phyloP scores from a whole-genome alignment of 495 filamentous ascomycete genomes.

The Aspergillus coremiiformis region DNA sequence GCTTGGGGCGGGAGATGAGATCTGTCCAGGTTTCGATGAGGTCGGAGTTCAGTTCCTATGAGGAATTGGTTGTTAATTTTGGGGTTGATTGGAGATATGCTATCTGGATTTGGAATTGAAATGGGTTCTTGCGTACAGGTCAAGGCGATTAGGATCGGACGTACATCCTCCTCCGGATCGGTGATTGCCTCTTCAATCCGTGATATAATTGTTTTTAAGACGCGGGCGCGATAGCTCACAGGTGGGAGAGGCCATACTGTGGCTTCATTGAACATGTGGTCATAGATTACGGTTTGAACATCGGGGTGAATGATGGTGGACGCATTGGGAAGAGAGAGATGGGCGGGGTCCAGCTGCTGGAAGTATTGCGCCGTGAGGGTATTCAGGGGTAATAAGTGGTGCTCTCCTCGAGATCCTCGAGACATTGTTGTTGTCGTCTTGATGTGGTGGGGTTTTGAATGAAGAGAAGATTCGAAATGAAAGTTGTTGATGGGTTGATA shows the following conservation, averaged over 20 bases:
- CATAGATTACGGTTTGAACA: conserved; percentile 57
- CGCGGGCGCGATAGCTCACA: conserved; percentile 56
- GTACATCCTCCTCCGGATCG: conserved; percentile 77
- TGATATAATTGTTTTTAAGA: conserved; percentile 61
- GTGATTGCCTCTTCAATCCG: conserved; percentile 60
- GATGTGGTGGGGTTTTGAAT: no score
- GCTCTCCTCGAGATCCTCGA: no score
- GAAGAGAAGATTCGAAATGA: not conserved
- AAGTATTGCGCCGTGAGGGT: conserved; percentile 52
- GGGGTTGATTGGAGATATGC: no score
- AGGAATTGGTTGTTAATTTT: not conserved
- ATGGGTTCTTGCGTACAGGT: conserved; percentile 6
- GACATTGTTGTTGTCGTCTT: no score
- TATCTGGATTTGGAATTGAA: not conserved
- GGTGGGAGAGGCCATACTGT: conserved; percentile 50
- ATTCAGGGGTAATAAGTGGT: conserved; percentile 1
- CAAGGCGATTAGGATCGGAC: conserved; percentile 29
- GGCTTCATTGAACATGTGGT: conserved; percentile 54
- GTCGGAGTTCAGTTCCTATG: conserved; percentile 67
- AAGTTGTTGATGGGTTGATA: not conserved
- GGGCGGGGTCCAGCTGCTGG: conserved; percentile 52
- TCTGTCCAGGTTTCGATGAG: conserved; percentile 55
- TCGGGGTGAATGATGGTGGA: conserved; percentile 42
- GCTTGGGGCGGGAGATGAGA: conserved; percentile 52
- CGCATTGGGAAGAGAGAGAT: conserved; percentile 49